phyloP scores from a whole-genome alignment of 148 eudicot species.

The Beta vulgaris region DNA sequence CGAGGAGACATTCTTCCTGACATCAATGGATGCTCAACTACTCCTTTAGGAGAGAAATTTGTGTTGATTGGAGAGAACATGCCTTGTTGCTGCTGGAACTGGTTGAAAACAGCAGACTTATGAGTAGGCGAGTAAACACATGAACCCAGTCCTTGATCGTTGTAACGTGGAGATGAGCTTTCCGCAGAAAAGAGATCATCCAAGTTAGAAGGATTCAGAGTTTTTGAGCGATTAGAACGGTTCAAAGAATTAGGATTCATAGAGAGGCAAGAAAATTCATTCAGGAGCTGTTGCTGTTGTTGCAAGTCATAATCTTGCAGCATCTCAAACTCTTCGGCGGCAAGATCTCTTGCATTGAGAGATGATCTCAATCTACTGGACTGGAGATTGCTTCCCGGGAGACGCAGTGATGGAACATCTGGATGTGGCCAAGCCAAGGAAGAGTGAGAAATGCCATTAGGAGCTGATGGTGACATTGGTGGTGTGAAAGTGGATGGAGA shows the following conservation, averaged over 20 bases:
- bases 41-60: slow-evolving; percentile 48
- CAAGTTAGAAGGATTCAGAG: slow-evolving; percentile 53
- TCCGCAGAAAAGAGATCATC: slow-evolving; percentile 61
- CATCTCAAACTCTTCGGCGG: slow-evolving; percentile 35
- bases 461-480: slow-evolving; percentile 70
- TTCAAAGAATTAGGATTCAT: slow-evolving; percentile 34
- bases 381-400: slow-evolving; percentile 64
- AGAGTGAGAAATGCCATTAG: slow-evolving; percentile 45
- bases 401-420: slow-evolving; percentile 58
- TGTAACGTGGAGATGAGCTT: slow-evolving; percentile 53
- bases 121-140: slow-evolving; percentile 63
- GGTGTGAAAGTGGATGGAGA: slow-evolving; percentile 58
- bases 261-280: slow-evolving; percentile 43
- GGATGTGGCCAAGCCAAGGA: slow-evolving; percentile 53
- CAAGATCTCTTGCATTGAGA: slow-evolving; percentile 61
- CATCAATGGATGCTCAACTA: slow-evolving; percentile 39
- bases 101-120: slow-evolving; percentile 53
- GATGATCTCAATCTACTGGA: slow-evolving; percentile 72
- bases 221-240: slow-evolving; percentile 44
- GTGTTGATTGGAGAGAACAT: slow-evolving; percentile 63
- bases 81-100: slow-evolving; percentile 61
- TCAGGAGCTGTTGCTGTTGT: slow-evolving; percentile 47
- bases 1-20: slow-evolving; percentile 72
- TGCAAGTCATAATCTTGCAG: slow-evolving; percentile 38
- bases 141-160: slow-evolving; percentile 36